A percentile compares a stretch with the other conserved stretches of the same genome.
phyloP scores from a whole-genome alignment of 371 early-diverging fungal species.

The Saksenaea vasiformis region DNA sequence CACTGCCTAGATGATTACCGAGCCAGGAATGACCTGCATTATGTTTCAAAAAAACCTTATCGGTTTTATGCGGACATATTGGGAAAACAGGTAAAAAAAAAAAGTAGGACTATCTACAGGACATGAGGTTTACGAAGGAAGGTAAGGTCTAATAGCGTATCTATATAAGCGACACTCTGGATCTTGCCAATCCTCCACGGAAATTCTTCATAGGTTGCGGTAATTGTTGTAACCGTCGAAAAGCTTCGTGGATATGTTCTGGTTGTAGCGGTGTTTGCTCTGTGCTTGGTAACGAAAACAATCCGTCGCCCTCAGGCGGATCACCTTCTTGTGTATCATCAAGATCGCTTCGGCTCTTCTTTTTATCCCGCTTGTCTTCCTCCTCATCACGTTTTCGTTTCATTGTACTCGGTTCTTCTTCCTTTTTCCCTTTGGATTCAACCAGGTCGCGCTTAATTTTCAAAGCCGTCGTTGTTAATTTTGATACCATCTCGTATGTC shows the following conservation, averaged over 20 bases:
- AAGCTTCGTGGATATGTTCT: conserved; percentile 91
- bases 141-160: background rate
- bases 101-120: too few relatives aligned
- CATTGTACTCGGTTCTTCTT: conserved; percentile 22
- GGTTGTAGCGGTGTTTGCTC: conserved; percentile 83
- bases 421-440: conserved; percentile 29
- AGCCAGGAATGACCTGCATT: too few relatives aligned
- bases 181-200: conserved; percentile 75
- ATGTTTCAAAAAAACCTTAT: too few relatives aligned
- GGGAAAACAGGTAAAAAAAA: too few relatives aligned
- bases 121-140: background rate
- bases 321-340: background rate
- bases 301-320: conserved; percentile 35
- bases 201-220: conserved; percentile 78
- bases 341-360: conserved; percentile 10
- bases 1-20: too few relatives aligned
- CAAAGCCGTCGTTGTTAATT: conserved; percentile 86
- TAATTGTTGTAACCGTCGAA: conserved; percentile 72
- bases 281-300: conserved; percentile 78
- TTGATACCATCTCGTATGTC: conserved; percentile 95
- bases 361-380: conserved; percentile 19
- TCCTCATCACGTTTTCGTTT: conserved; percentile 47
- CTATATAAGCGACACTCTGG: conserved; percentile 75
- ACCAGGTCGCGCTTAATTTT: conserved; percentile 66
- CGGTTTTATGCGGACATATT: too few relatives aligned